phyloP scores from a whole-genome alignment of 768 basidiomycete genomes.

The Mrakia gelida region DNA sequence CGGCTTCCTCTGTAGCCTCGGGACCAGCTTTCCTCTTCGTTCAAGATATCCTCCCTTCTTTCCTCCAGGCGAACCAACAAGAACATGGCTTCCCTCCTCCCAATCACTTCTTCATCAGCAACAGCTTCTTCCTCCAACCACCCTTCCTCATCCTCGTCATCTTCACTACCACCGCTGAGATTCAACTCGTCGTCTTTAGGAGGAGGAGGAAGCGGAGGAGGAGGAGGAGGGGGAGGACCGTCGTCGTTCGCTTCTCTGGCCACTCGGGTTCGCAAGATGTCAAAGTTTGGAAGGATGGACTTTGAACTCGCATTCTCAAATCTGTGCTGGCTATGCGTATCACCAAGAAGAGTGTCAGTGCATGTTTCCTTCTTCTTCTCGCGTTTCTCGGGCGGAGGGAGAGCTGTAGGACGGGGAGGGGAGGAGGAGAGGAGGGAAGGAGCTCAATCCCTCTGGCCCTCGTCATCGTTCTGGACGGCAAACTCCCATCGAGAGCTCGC shows the following conservation, averaged over 20 bases:
- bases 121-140: neutral
- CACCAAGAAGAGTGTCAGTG: conserved; percentile 81
- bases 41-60: conserved; percentile 4
- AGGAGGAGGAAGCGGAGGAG: too few relatives aligned
- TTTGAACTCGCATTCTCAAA: conserved; percentile 97
- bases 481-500: too few relatives aligned
- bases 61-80: conserved; percentile 8
- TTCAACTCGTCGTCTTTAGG: neutral
- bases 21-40: too few relatives aligned
- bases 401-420: neutral
- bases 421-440: neutral
- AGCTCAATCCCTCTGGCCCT: neutral
- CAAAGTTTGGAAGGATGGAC: conserved; percentile 52
- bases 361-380: neutral
- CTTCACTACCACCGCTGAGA: neutral
- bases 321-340: conserved; percentile 84
- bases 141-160: neutral
- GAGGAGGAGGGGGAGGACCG: too few relatives aligned
- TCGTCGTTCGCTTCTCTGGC: neutral
- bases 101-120: neutral
- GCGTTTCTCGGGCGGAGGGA: neutral
- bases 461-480: neutral
- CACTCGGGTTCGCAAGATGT: conserved; percentile 13
- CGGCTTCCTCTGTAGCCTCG: neutral
- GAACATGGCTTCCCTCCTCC: conserved; percentile 20